Percentiles rank a stretch among this genome's conserved stretches.
Evolutionary conservation across 2,329 filamentous ascomycete species (phyloP).

Genomic region (Diaporthe ilicicola): DNA sequence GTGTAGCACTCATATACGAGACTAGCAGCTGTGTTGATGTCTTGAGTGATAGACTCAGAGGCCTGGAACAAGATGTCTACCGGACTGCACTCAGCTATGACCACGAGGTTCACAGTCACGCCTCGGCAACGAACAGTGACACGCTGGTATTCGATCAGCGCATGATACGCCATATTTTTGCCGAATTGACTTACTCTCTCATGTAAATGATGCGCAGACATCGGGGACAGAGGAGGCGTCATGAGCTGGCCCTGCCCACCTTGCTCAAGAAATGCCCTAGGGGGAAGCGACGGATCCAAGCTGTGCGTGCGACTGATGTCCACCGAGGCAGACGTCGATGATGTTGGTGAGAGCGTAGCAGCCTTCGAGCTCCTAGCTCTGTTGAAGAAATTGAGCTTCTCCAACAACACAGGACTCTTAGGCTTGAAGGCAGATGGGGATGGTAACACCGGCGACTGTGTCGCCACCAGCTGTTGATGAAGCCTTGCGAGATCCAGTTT

Average conservation of each 20-base stretch:
- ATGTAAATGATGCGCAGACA: slow-evolving; percentile 81
- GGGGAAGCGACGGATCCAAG: slow-evolving; percentile 39
- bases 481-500: slow-evolving; percentile 57
- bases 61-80: slow-evolving; percentile 77
- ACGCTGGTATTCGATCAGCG: slow-evolving; percentile 54
- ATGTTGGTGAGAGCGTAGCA: slow-evolving; percentile 43
- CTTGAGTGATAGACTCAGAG: slow-evolving; percentile 67
- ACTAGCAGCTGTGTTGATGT: slow-evolving; percentile 70
- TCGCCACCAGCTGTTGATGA: slow-evolving; percentile 51
- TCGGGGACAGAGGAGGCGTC: slow-evolving; percentile 57
- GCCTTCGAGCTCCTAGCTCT: slow-evolving; percentile 51
- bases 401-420: slow-evolving; percentile 55
- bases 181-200: slow-evolving; percentile 69
- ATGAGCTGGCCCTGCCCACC: slow-evolving; percentile 13
- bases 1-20: slow-evolving; percentile 82
- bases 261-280: slow-evolving; percentile 31
- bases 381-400: slow-evolving; percentile 57
- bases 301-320: slow-evolving; percentile 45
- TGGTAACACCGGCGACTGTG: slow-evolving; percentile 38
- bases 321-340: slow-evolving; percentile 44
- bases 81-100: slow-evolving; percentile 78
- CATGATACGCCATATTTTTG: slow-evolving; percentile 15
- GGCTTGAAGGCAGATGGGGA: slow-evolving; percentile 37
- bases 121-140: slow-evolving; percentile 79
- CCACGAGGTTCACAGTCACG: slow-evolving; percentile 73